Base-by-base conservation (phyloP, 352 stramenopile genomes). In the Aphanomyces stellatus region DNA sequence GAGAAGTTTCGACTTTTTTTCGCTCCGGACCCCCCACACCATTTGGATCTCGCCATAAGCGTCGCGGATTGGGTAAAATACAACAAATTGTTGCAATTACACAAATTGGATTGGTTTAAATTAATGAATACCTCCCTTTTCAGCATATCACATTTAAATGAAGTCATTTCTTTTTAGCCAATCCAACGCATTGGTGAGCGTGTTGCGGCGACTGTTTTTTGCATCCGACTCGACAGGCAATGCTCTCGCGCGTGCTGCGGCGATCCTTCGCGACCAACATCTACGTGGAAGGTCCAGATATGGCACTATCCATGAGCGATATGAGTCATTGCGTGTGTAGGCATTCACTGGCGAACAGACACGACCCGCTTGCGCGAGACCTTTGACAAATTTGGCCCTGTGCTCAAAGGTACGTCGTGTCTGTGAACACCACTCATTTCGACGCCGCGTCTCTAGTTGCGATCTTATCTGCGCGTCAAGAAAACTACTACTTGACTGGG, bases 1-100 rank as follows among this genome's bases (percentile, higher is more conserved):
- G 37, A 34, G 33, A 48, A 67, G 60, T 67, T 67, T 67, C 60
- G 60, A 67, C 60, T 67, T 67, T 67, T 67, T 49, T 35, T 10
- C 42, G 8, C 42, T 22, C 42, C 42, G n/a, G n/a, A n/a, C n/a
- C n/a, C 19, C 8, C 19, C 13, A 8, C 17, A 53, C 17, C 46
- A 22, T 2, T 37, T 57, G 49, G 49, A 57, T 57, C 49, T 57
- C 49, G 11, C 49, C 17, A 57, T 40, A 13, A 19, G 40, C 17
- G 19, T 57, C 3, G 6, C 33, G 34, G 11, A 67, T 67, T 67
- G 60, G 60, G 17, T 43, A 56, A 59, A 67, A 67, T 57, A 15
- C 8, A 3, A 27, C 31, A 22, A 35, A 65, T 46, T 40, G 17
- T 31, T 24, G 11, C 31, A n/a, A 59, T 33, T 59, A 17, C 15